These are phyloP conservation scores for Phytophthora lateralis DNA, from an alignment of 352 stramenopile species.

Conservation along the genomic window DNA sequence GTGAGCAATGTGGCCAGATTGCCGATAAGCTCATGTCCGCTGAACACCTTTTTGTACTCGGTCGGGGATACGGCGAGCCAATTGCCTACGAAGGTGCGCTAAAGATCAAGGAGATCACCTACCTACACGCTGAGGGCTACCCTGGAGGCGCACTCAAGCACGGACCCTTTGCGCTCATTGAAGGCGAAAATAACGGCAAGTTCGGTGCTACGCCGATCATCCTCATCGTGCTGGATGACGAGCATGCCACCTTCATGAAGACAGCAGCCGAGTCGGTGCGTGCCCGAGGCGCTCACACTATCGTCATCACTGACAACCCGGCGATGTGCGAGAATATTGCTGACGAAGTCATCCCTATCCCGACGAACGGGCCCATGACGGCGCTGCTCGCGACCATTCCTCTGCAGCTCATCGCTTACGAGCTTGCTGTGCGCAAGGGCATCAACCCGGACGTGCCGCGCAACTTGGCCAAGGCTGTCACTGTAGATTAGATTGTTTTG, in stretches of 20 bases:
- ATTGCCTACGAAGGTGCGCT: slow-evolving; percentile 97
- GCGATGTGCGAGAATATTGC: slow-evolving; percentile 92
- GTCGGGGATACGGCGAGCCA: slow-evolving; percentile 93
- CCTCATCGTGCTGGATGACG: slow-evolving; percentile 96
- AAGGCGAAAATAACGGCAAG: slow-evolving; percentile 92
- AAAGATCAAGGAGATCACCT: slow-evolving; percentile 99
- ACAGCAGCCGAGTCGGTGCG: slow-evolving; percentile 96
- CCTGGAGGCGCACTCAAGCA: slow-evolving; percentile 98
- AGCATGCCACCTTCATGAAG: slow-evolving; percentile 96
- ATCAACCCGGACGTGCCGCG: slow-evolving; percentile 98
- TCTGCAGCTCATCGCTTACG: slow-evolving; percentile 98
- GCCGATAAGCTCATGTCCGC: slow-evolving; percentile 89
- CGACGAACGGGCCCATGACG: slow-evolving; percentile 96
- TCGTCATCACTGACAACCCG: slow-evolving; percentile 98
- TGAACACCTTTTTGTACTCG: slow-evolving; percentile 96
- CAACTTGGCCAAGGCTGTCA: slow-evolving; percentile 99
- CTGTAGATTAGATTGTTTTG: slow-evolving; percentile 92
- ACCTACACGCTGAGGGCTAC: slow-evolving; percentile 98
- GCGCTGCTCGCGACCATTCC: slow-evolving; percentile 96
- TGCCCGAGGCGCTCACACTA: slow-evolving; percentile 95
- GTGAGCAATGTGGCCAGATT: slow-evolving; percentile 90
- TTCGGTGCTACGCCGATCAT: slow-evolving; percentile 97
- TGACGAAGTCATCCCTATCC: slow-evolving; percentile 95
- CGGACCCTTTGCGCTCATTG: slow-evolving; percentile 98
- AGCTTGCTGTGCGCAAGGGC: slow-evolving; percentile 95